A percentile compares a stretch with the other conserved stretches of the same genome.
Evolutionary conservation across 495 filamentous ascomycete species (phyloP).

Genomic region (Podospora pseudopauciseta): DNA sequence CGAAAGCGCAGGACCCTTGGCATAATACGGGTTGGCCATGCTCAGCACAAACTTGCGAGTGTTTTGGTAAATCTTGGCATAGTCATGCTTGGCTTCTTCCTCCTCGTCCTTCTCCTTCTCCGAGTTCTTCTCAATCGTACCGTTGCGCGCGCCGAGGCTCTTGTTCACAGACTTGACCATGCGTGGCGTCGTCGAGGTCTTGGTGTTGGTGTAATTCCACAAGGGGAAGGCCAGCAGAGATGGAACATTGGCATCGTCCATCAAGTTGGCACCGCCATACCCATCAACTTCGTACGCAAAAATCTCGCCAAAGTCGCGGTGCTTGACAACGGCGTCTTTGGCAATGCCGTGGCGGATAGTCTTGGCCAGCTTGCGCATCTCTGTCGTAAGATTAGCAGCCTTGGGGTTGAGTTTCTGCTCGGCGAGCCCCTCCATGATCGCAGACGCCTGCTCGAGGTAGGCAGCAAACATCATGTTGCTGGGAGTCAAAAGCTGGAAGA

Average conservation of each 20-base stretch:
- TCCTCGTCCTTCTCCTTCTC: conserved; percentile 6
- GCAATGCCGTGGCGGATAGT: conserved; percentile 53
- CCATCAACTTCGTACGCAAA: conserved; percentile 64
- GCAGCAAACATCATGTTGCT: conserved; percentile 64
- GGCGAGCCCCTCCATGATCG: conserved; percentile 51
- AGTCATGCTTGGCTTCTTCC: conserved; percentile 18
- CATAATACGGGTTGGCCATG: conserved; percentile 56
- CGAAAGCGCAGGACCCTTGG: conserved; percentile 51
- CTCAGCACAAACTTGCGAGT: conserved; percentile 56
- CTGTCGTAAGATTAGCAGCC: conserved; percentile 41
- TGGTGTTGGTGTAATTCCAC: conserved; percentile 31
- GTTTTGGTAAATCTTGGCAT: conserved; percentile 48
- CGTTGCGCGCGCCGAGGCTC: neutral
- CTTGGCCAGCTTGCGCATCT: conserved; percentile 51
- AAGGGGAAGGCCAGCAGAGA: conserved; percentile 48
- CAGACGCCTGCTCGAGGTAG: conserved; percentile 51
- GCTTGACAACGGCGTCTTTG: conserved; percentile 31
- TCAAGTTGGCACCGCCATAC: conserved; percentile 54
- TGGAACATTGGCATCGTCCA: conserved; percentile 65
- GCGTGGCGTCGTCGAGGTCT: neutral
- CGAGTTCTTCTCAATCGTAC: neutral
- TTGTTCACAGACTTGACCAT: conserved; percentile 18
- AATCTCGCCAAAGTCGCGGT: conserved; percentile 42
- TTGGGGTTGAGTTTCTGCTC: conserved; percentile 28
- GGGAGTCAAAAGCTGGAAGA: conserved; percentile 57